Evolutionary conservation across 2,329 filamentous ascomycete species (phyloP), one percentile per base, ranked within the genome.

Genomic region (Uncinocarpus reesii): DNA sequence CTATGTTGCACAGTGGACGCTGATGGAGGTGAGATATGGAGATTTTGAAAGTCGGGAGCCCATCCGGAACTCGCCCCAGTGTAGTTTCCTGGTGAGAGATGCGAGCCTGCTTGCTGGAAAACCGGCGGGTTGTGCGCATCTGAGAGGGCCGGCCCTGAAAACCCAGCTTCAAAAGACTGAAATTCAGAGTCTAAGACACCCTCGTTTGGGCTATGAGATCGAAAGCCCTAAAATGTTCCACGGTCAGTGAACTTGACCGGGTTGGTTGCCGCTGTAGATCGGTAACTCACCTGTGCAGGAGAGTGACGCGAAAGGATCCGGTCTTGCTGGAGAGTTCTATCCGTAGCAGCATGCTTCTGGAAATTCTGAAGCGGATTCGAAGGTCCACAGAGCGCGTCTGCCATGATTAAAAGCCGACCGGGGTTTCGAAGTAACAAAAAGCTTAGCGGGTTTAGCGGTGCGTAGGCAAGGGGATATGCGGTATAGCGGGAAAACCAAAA

Each of bases 301-400:
- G 74, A 67, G 47, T 75, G 71, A 51, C 75, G 73, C 7, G 73
- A 68, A 29, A 72, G 65, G 40, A 84, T 59, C 44, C 82, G 80
- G 65, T 88, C 84, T 63, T 86, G 84, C 60, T 88, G 83, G 42
- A 84, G 71, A 7, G 80, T 80, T 47, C 81, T 74, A 61, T 88
- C 83, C 53, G 78, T 74, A 42, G 81, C 74, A 8, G 78, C 70
- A 63, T 87, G 83, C 58, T 83, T 80, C 58, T 83, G 77, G 61
- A 88, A 79, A 59, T 77, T 81, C 65, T 86, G 84, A 45, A 86
- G 76, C 53, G 83, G 76, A 65, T 84, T 87, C 10, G 84, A 84
- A 15, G 84, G 83, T 51, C 84, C 83, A 62, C 84, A 89, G 48
- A 85, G 70, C 56, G 76, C 73, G 59, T 84, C 80, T 45, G 77